These are phyloP conservation scores for Aspergillus campestris DNA, from an alignment of 495 filamentous ascomycete genomes.

Conservation along the genomic window DNA sequence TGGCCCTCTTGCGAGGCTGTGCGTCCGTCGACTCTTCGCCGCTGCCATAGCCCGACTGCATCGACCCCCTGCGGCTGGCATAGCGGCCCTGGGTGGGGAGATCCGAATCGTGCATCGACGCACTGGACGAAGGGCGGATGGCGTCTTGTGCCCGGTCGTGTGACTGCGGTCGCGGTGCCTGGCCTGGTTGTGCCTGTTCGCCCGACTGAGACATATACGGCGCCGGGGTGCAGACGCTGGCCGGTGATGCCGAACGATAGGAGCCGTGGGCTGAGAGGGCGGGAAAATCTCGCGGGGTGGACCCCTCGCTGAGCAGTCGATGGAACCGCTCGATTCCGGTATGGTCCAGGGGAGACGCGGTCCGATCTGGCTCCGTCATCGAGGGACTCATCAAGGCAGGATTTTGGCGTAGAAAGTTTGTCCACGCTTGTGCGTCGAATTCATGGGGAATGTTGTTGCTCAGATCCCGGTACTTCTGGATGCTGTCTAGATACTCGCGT, in stretches of 20 bases:
- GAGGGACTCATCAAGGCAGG: conserved; percentile 35
- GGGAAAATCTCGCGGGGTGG: conserved; percentile 35
- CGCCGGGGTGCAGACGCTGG: conserved; percentile 30
- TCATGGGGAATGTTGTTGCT: conserved; percentile 53
- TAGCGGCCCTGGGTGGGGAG: conserved; percentile 21
- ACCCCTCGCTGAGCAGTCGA: conserved; percentile 38
- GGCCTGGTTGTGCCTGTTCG: conserved; percentile 3
- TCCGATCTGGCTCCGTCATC: conserved; percentile 21
- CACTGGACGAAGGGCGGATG: conserved; percentile 42
- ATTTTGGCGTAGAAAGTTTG: conserved; percentile 53
- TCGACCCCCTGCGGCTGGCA: conserved; percentile 26
- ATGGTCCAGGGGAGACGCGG: conserved; percentile 41
- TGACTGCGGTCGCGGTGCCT: conserved; percentile 2
- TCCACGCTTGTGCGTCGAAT: conserved; percentile 65
- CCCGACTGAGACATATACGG: conserved; percentile 3
- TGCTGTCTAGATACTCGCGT: conserved; percentile 56
- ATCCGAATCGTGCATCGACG: conserved; percentile 35
- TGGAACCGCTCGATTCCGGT: conserved; percentile 46
- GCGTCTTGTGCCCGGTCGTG: conserved; percentile 20
- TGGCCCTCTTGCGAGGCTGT: conserved; percentile 60
- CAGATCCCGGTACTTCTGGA: conserved; percentile 52
- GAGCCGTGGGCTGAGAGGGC: conserved; percentile 21
- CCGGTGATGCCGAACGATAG: conserved; percentile 27
- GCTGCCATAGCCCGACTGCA: conserved; percentile 54
- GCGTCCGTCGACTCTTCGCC: conserved; percentile 60